These are phyloP conservation scores for Cutaneotrichosporon curvatum DNA, from an alignment of 1,284 basidiomycete species.

Conservation along the genomic window DNA sequence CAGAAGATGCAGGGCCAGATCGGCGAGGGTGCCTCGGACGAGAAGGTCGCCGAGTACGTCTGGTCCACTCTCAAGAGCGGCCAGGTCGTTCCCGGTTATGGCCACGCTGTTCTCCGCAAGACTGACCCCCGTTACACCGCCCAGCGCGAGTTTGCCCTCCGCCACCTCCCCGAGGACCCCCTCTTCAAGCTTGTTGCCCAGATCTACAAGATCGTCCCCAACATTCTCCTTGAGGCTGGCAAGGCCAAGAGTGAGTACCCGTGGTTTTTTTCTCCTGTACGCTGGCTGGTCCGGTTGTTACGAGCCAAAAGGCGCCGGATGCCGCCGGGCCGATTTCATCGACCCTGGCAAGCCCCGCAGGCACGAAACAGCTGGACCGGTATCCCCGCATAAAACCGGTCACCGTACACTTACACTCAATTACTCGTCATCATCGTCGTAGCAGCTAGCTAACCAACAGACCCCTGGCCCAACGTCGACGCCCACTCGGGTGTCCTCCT, in stretches of 20 bases:
- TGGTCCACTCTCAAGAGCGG: conserved; percentile 87
- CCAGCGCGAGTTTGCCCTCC: conserved; percentile 86
- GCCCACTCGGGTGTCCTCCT: conserved; percentile 93
- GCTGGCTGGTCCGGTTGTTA: no score
- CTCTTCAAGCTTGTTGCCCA: conserved; percentile 89
- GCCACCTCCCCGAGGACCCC: conserved; percentile 78
- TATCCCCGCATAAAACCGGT: no score
- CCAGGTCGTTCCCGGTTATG: conserved; percentile 89
- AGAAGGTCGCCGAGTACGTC: conserved; percentile 83
- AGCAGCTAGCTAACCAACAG: conserved; percentile 10
- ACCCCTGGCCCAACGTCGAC: conserved; percentile 73
- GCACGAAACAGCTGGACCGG: no score
- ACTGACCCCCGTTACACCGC: conserved; percentile 97
- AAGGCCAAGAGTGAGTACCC: conserved; percentile 74
- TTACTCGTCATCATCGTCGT: background rate
- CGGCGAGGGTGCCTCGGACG: conserved; percentile 71
- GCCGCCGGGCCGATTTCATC: background rate
- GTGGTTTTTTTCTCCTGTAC: conserved; percentile 48
- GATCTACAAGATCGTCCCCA: conserved; percentile 87
- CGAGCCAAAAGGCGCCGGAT: background rate
- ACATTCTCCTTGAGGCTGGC: conserved; percentile 85
- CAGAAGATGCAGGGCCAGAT: conserved; percentile 81
- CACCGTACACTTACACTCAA: no score
- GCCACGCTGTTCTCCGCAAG: conserved; percentile 94
- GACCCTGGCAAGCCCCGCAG: no score